These are phyloP conservation scores for Calonectria hawksworthii DNA, from an alignment of 2,329 filamentous ascomycete genomes.

Conservation along the genomic window DNA sequence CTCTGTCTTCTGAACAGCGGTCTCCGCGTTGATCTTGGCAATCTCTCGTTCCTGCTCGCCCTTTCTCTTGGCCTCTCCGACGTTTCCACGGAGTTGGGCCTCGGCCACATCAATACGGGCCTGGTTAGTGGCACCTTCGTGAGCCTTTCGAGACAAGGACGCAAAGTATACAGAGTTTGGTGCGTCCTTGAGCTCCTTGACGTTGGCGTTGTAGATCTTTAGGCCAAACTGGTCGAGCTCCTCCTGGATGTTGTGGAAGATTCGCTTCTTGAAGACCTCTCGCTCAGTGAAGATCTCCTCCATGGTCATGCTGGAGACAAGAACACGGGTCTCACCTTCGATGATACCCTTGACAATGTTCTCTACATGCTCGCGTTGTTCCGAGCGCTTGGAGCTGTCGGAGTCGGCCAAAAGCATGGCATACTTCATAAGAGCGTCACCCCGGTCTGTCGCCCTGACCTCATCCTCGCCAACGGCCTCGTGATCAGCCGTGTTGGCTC, in stretches of 20 bases:
- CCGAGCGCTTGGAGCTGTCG: constrained; percentile 54
- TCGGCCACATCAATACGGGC: constrained; percentile 77
- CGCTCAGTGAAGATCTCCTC: constrained; percentile 88
- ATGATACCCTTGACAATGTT: constrained; percentile 93
- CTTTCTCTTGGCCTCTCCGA: constrained; percentile 82
- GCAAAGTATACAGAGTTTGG: constrained; percentile 87
- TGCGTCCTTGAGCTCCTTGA: constrained; percentile 90
- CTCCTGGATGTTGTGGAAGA: constrained; percentile 81
- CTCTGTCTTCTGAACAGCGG: constrained; percentile 86
- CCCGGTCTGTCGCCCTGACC: constrained; percentile 62
- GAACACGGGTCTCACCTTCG: constrained; percentile 86
- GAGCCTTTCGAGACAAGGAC: constrained; percentile 84
- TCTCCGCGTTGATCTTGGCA: constrained; percentile 89
- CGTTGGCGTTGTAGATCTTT: constrained; percentile 79
- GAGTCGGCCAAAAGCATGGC: constrained; percentile 84
- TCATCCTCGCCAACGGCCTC: constrained; percentile 37
- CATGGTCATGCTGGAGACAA: constrained; percentile 93
- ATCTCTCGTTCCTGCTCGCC: constrained; percentile 88
- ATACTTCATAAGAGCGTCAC: constrained; percentile 82
- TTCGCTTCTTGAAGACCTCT: constrained; percentile 82
- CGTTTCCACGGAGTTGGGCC: constrained; percentile 75
- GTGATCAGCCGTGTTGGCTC: constrained; percentile 54
- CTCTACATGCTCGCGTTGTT: constrained; percentile 74
- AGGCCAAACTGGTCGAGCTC: constrained; percentile 87
- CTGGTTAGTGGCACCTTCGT: constrained; percentile 88